Evolutionary conservation across 306 rosid genomes (phyloP).

Genomic region (Rosa persica): DNA sequence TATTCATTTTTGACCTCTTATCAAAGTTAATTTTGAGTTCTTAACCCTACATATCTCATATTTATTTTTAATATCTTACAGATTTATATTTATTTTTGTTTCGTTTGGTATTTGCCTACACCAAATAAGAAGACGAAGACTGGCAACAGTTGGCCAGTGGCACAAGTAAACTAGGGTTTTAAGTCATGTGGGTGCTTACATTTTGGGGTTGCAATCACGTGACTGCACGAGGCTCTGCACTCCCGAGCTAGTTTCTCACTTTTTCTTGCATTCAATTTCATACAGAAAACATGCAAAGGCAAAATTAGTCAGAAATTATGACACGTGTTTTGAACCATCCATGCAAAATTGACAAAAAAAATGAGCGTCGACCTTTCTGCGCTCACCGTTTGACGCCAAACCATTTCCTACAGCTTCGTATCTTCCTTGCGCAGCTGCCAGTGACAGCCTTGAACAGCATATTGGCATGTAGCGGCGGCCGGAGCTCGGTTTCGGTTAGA

Average conservation of each 20-base stretch:
- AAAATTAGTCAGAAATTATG: background rate
- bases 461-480: too few relatives aligned
- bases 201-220: conserved; percentile 32
- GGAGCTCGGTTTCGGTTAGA: too few relatives aligned
- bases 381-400: too few relatives aligned
- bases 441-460: too few relatives aligned
- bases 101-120: too few relatives aligned
- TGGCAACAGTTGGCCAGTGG: background rate
- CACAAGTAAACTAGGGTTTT: background rate
- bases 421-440: too few relatives aligned
- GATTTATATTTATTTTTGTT: too few relatives aligned
- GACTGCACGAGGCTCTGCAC: conserved; percentile 34
- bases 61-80: too few relatives aligned
- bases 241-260: background rate
- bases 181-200: conserved; percentile 6
- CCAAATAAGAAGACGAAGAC: background rate
- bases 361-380: background rate
- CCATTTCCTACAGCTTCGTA: too few relatives aligned
- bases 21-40: too few relatives aligned
- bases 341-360: conserved; percentile 15
- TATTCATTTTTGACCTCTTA: too few relatives aligned
- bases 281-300: background rate
- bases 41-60: too few relatives aligned
- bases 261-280: background rate
- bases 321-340: conserved; percentile 44